Evolutionary conservation across 1,284 basidiomycete species (phyloP).

Genomic region (Psilocybe mexicana): DNA sequence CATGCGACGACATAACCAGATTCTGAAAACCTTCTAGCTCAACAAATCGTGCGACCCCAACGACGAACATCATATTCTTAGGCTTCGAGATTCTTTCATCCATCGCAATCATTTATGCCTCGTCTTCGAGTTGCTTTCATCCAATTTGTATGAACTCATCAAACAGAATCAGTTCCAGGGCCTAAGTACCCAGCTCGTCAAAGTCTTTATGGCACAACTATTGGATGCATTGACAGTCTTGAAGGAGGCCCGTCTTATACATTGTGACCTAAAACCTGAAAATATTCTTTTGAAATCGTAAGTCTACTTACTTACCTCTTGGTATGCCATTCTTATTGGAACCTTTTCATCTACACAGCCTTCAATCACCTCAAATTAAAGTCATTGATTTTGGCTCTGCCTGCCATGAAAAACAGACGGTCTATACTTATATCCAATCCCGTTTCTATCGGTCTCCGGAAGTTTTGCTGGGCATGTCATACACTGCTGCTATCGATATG

Average conservation of each 20-base stretch:
- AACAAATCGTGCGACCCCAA: slow-evolving; percentile 91
- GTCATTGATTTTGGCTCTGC: slow-evolving; percentile 99
- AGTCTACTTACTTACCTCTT: slow-evolving; percentile 32
- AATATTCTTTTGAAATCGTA: slow-evolving; percentile 94
- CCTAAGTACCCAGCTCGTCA: slow-evolving; percentile 93
- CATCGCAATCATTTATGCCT: slow-evolving; percentile 96
- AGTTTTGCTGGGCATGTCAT: slow-evolving; percentile 93
- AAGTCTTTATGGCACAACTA: slow-evolving; percentile 96
- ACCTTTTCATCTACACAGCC: slow-evolving; percentile 41
- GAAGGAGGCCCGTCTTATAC: slow-evolving; percentile 94
- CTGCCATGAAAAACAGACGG: slow-evolving; percentile 97
- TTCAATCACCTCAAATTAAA: slow-evolving; percentile 98
- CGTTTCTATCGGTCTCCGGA: slow-evolving; percentile 98
- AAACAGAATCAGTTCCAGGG: slow-evolving; percentile 99
- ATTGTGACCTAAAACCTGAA: slow-evolving; percentile 98
- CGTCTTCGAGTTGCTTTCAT: slow-evolving; percentile 96
- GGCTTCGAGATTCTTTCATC: slow-evolving; percentile 95
- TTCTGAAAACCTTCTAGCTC: slow-evolving; percentile 51
- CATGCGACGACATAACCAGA: slow-evolving; percentile 6
- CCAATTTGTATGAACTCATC: slow-evolving; percentile 99
- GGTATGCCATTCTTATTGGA: slow-evolving; percentile 7
- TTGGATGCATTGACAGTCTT: slow-evolving; percentile 91
- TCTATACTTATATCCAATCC: slow-evolving; percentile 99
- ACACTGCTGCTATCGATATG: slow-evolving; percentile 94
- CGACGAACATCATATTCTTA: slow-evolving; percentile 96